Conservation (phyloP, 306 rosid genomes). For the Glycine tomentella region DNA sequence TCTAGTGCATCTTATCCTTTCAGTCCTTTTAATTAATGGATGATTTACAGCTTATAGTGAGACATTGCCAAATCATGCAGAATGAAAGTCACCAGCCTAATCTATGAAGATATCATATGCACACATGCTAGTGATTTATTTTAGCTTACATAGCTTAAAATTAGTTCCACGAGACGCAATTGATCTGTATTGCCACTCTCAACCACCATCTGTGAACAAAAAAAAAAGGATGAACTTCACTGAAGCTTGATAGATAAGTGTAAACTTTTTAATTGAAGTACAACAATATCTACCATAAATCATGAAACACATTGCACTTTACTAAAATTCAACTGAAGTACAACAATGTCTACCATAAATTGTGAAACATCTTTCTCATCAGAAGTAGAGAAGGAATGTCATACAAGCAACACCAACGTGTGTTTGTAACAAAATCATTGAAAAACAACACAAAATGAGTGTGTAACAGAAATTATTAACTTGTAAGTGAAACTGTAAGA, state of each 20-base stretch:
- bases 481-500: not conserved
- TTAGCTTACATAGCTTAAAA: constrained; percentile 82
- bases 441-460: not conserved
- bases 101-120: constrained; percentile 36
- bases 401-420: not conserved
- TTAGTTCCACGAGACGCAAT: constrained; percentile 79
- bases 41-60: constrained; percentile 17
- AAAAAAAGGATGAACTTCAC: not conserved
- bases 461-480: not conserved
- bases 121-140: constrained; percentile 39
- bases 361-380: too few relatives aligned
- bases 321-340: too few relatives aligned
- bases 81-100: constrained; percentile 31
- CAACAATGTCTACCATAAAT: too few relatives aligned
- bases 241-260: constrained; percentile 5
- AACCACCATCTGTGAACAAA: constrained; percentile 70
- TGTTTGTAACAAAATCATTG: not conserved
- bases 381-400: too few relatives aligned
- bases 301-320: too few relatives aligned
- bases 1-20: not conserved
- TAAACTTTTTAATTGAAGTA: not conserved
- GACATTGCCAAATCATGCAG: constrained; percentile 20
- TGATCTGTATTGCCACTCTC: constrained; percentile 91
- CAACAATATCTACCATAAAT: too few relatives aligned
- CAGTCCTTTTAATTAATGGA: constrained; percentile 1